Percentiles rank a stretch among this genome's conserved stretches.
phyloP scores from a whole-genome alignment of 2,329 filamentous ascomycete genomes.

The Pseudocercospora pini-densiflorae region DNA sequence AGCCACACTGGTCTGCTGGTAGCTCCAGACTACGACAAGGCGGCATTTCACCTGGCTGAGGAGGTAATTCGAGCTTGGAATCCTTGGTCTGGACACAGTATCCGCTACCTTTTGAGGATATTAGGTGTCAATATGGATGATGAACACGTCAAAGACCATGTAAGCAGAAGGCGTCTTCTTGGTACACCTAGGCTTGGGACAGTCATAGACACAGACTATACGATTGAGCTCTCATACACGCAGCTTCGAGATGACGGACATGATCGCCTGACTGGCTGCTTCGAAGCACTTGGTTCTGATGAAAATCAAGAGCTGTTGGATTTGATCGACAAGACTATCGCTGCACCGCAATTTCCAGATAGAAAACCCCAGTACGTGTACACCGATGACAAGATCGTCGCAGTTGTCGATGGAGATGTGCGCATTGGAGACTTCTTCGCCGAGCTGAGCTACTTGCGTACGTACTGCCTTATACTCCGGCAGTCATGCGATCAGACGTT shows the following conservation, averaged over 20 bases:
- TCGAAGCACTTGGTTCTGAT: too few relatives aligned
- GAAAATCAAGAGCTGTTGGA: too few relatives aligned
- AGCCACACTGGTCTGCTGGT: neutral
- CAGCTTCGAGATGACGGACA: neutral
- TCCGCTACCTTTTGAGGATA: too few relatives aligned
- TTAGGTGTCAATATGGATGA: too few relatives aligned
- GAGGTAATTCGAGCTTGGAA: neutral
- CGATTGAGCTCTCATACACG: neutral
- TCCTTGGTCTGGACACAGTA: neutral
- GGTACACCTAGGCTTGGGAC: too few relatives aligned
- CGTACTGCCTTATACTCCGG: neutral
- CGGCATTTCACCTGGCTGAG: neutral
- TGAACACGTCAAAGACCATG: too few relatives aligned
- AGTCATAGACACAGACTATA: neutral
- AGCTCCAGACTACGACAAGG: neutral
- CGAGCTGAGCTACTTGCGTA: neutral
- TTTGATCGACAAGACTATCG: too few relatives aligned
- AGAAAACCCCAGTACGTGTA: neutral
- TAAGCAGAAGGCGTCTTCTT: too few relatives aligned
- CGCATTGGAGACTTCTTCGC: neutral
- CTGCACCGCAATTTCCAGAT: too few relatives aligned
- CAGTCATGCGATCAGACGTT: neutral
- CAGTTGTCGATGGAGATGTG: neutral
- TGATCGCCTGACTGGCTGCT: neutral
- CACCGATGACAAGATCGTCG: neutral